Evolutionary conservation across 805 yeast genomes (phyloP), one percentile per base, ranked within the genome.

Genomic region (Saccharomycopsis selenospora): DNA sequence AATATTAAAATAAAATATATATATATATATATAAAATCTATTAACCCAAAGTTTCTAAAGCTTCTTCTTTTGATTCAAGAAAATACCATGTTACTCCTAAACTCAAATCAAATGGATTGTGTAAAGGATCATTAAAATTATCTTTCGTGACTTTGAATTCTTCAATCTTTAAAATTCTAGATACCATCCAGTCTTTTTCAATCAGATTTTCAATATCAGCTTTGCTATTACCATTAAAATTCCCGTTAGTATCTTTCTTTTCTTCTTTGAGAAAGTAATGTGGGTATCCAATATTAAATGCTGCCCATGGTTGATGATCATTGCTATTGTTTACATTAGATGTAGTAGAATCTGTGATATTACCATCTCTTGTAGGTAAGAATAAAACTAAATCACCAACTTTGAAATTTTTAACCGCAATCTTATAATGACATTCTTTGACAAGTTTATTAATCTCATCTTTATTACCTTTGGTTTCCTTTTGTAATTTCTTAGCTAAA

Each of bases 261-360:
- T 66, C 66, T 42, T 70, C 68, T 45, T 78, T 76, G 54, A 91
- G 66, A 59, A 89, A 82, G 61, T 79, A 89, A 61, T 90, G 89
- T 0, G 95, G 93, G 0, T 87, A 82, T 1, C 91, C 95, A 48
- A 85, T 73, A 55, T 93, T 90, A 68, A 91, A 91, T 1, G 95
- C 95, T 0, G 96, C 96, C 98, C 98, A 91, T 0, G 91, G 88
- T 47, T 70, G 77, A 36, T 64, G 61, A 26, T 50, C 56, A 10
- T 50, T 48, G 29, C 41, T 65, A 45, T 53, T 10, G 14, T 45
- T 38, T 25, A 13, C 49, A 33, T 48, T 50, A 1, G 28, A 40
- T 13, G 49, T 42, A 23, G 40, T 46, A 13, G 48, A 36, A 13
- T 40, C 36, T 60, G 49, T 57, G 24, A 63, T 56, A 27, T 60